Percentiles rank a stretch among this genome's conserved stretches.
These are phyloP conservation scores for Dalbergia cultrata DNA, from an alignment of 306 rosid genomes.

Conservation along the genomic window DNA sequence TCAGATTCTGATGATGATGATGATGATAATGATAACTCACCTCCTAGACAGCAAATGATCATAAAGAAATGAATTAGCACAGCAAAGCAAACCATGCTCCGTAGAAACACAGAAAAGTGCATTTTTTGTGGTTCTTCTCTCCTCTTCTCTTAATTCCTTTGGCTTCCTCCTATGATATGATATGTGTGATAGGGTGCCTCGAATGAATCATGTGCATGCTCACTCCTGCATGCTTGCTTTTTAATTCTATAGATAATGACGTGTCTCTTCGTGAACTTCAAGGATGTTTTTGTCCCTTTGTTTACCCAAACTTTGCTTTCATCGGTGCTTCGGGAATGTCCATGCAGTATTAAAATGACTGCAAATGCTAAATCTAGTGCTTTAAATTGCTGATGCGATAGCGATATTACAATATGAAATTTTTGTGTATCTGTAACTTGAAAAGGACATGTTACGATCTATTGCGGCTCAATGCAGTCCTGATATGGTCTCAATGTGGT, in stretches of 20 bases:
- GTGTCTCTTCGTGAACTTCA: constrained; percentile 40
- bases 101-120: constrained; percentile 31
- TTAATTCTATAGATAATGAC: constrained; percentile 50
- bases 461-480: too few relatives aligned
- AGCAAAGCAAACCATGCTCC: constrained; percentile 18
- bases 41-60: constrained; percentile 24
- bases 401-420: too few relatives aligned
- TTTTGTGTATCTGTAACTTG: too few relatives aligned
- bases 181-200: background rate
- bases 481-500: too few relatives aligned
- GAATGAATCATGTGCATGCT: constrained; percentile 11
- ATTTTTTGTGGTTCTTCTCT: background rate
- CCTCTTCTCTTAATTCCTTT: too few relatives aligned
- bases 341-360: constrained; percentile 37
- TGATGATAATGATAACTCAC: constrained; percentile 41
- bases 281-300: constrained; percentile 27
- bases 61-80: constrained; percentile 5
- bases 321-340: constrained; percentile 43
- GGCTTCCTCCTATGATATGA: background rate
- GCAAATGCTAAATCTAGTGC: too few relatives aligned
- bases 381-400: too few relatives aligned
- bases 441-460: too few relatives aligned
- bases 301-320: constrained; percentile 42
- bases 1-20: constrained; percentile 47
- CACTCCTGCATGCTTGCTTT: constrained; percentile 14